Conservation (phyloP, 306 rosid species). For the Canavalia ensiformis region DNA sequence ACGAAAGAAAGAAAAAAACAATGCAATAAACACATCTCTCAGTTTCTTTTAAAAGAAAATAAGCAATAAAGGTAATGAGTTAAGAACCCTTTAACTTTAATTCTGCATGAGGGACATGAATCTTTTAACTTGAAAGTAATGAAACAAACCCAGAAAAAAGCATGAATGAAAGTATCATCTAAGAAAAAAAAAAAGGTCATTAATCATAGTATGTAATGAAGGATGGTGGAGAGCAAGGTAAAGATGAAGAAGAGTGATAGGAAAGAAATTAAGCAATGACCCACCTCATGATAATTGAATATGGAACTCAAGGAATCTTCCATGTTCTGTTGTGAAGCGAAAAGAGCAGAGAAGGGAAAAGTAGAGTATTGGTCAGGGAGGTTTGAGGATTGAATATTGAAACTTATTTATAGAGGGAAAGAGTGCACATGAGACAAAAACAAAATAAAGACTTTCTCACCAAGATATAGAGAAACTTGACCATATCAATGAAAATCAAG, state of each 20-base stretch:
- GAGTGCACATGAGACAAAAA: slow-evolving; percentile 51
- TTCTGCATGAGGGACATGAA: no score
- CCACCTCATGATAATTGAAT: slow-evolving; percentile 71
- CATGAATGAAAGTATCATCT: background rate
- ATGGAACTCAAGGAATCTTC: slow-evolving; percentile 59
- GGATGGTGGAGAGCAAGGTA: background rate
- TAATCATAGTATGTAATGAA: background rate
- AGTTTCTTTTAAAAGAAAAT: background rate
- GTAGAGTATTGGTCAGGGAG: slow-evolving; percentile 33
- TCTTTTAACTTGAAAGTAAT: background rate
- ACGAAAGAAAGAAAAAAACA: background rate
- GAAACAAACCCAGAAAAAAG: slow-evolving; percentile 13
- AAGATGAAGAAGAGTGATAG: slow-evolving; percentile 24
- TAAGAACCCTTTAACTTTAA: background rate
- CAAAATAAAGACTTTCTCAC: slow-evolving; percentile 40
- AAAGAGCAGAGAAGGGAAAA: slow-evolving; percentile 11
- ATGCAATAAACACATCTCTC: no score
- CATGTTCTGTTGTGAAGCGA: slow-evolving; percentile 50
- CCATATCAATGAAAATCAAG: slow-evolving; percentile 53
- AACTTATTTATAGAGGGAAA: slow-evolving; percentile 59
- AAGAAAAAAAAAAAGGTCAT: background rate
- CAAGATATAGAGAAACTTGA: slow-evolving; percentile 49
- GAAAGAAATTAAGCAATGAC: slow-evolving; percentile 38
- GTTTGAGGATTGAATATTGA: slow-evolving; percentile 25
- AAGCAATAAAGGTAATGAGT: background rate